phyloP scores from a whole-genome alignment of 805 yeast genomes.

The Saturnispora mendoncae region DNA sequence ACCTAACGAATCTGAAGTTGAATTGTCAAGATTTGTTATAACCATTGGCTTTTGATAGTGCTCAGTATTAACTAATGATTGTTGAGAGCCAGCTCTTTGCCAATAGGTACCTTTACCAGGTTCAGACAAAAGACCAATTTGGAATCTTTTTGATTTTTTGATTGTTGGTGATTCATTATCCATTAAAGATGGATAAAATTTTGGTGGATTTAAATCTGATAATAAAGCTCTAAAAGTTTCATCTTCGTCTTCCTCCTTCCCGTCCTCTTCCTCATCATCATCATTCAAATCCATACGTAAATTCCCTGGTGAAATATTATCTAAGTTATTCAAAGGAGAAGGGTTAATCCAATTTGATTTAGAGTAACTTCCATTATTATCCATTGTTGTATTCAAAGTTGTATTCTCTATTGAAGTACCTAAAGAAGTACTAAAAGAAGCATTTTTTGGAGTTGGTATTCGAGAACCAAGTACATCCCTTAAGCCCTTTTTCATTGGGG shows the following conservation, averaged over 20 bases:
- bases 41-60: conserved; percentile 4
- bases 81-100: conserved; percentile 18
- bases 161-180: conserved; percentile 9
- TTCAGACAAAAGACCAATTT: background rate
- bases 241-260: conserved; percentile 1
- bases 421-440: conserved; percentile 7
- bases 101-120: conserved; percentile 12
- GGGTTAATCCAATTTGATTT: conserved; percentile 5
- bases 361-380: conserved; percentile 6
- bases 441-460: conserved; percentile 6
- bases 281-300: conserved; percentile 16
- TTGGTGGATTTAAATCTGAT: conserved; percentile 35
- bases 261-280: conserved; percentile 13
- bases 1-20: conserved; percentile 2
- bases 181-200: conserved; percentile 12
- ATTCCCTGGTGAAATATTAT: conserved; percentile 23
- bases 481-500: conserved; percentile 49
- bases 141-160: conserved; percentile 1
- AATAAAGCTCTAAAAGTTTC: conserved; percentile 25
- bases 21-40: conserved; percentile 4
- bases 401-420: conserved; percentile 3
- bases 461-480: conserved; percentile 22
- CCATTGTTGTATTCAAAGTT: conserved; percentile 5
- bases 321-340: conserved; percentile 7
- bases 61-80: conserved; percentile 8